These are phyloP conservation scores for Astraeus odoratus DNA, from an alignment of 768 basidiomycete species.

Conservation along the genomic window DNA sequence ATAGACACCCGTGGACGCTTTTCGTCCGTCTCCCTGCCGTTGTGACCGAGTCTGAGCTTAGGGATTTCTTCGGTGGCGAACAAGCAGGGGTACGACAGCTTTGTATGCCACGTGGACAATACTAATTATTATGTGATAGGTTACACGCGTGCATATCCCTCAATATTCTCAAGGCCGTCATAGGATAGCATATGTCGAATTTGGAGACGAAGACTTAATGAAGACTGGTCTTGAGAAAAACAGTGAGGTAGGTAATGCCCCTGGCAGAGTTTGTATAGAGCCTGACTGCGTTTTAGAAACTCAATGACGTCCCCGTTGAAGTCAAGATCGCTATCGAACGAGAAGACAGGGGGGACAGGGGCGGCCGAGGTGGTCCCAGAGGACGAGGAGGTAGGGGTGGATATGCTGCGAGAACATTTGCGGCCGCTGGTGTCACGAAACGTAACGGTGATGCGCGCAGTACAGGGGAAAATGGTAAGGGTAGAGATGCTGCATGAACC, in stretches of 20 bases:
- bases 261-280: conserved; percentile 4
- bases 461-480: conserved; percentile 21
- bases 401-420: conserved; percentile 59
- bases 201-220: conserved; percentile 83
- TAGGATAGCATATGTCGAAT: conserved; percentile 81
- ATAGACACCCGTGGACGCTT: conserved; percentile 77
- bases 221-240: conserved; percentile 71
- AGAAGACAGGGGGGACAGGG: conserved; percentile 31
- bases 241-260: conserved; percentile 45
- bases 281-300: conserved; percentile 41
- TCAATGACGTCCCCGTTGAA: conserved; percentile 59
- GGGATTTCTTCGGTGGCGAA: conserved; percentile 71
- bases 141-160: conserved; percentile 63
- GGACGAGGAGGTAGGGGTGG: conserved; percentile 45
- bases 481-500: conserved; percentile 21
- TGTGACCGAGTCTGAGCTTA: conserved; percentile 57
- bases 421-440: conserved; percentile 59
- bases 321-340: conserved; percentile 67
- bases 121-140: conserved; percentile 32
- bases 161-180: conserved; percentile 38
- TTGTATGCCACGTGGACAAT: not conserved
- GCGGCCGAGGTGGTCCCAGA: conserved; percentile 46
- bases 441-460: conserved; percentile 25
- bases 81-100: conserved; percentile 51
- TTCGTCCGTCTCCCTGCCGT: conserved; percentile 62